These are phyloP conservation scores for Glonium stellatum DNA, from an alignment of 495 filamentous ascomycete genomes.

Conservation along the genomic window DNA sequence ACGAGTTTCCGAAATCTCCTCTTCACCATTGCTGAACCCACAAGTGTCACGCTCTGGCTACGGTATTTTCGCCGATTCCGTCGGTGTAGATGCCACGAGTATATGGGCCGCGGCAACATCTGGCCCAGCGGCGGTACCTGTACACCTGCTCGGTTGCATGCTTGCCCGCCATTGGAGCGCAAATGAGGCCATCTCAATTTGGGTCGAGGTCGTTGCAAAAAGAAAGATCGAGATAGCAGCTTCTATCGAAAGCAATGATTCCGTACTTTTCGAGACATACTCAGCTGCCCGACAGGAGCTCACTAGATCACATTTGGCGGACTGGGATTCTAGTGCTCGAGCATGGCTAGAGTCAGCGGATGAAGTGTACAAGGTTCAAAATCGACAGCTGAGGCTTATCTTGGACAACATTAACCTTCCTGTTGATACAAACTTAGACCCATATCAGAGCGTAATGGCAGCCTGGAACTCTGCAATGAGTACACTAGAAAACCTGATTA, in stretches of 20 bases:
- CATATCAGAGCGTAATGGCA: neutral
- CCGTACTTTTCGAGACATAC: neutral
- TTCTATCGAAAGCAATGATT: constrained; percentile 5
- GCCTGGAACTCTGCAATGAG: constrained; percentile 3
- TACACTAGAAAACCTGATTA: constrained; percentile 1
- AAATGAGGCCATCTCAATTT: constrained; percentile 8
- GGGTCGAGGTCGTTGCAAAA: constrained; percentile 24
- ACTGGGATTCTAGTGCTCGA: constrained; percentile 12
- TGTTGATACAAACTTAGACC: neutral
- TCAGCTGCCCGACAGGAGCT: neutral
- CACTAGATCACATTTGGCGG: constrained; percentile 5
- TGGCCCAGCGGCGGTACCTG: neutral
- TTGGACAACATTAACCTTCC: constrained; percentile 30
- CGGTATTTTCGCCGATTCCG: constrained; percentile 26
- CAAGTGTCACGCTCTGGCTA: neutral
- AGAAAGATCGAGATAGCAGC: constrained; percentile 14
- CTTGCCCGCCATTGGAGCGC: constrained; percentile 7
- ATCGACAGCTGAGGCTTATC: constrained; percentile 36
- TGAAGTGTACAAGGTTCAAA: constrained; percentile 15
- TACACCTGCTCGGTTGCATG: constrained; percentile 13
- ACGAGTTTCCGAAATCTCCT: constrained; percentile 1
- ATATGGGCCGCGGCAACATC: constrained; percentile 35
- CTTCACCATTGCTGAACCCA: neutral
- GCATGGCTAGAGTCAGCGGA: constrained; percentile 15
- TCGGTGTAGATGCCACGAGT: constrained; percentile 31